Base-by-base conservation (phyloP, 176 grass and related monocot species). In the Bolboschoenus planiculmis region DNA sequence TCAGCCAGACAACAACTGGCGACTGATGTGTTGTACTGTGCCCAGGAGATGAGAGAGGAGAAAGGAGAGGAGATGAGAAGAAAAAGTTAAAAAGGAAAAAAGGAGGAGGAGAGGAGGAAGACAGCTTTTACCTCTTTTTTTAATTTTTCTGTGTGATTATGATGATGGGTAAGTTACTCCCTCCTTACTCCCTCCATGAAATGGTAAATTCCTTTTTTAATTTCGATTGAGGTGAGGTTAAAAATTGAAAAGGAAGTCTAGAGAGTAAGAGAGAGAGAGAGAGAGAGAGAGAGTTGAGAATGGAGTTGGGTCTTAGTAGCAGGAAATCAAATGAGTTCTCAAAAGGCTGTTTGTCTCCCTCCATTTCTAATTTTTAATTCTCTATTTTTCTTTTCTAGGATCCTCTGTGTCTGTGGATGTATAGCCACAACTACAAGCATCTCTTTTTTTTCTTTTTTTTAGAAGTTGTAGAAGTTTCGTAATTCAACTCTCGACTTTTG, bases 301-400 rank as follows among this genome's bases (percentile, higher is more conserved):
- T n/a, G n/a, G n/a, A n/a, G n/a, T n/a, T n/a, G n/a, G n/a, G n/a
- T n/a, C n/a, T n/a, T 3, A 11, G 18, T 47, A 53, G 73, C 23
- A 37, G 24, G 30, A 79, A 58, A 81, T 56, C 79, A 37, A 56
- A 60, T 56, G 53, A 14, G 4, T 81, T 43, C 39, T 57, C 55
- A 27, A 63, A 81, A 63, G 56, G 8, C 56, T 63, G 21, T 81
- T 81, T 81, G 79, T 81, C 79, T 81, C 55, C 79, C 79, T 81
- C 54, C 5, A 24, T 44, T 20, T 47, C 21, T 47, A 27, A 24
- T 58, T 44, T 8, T 44, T 44, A 5, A 1, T 16, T 34, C n/a
- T 26, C 21, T 47, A 2, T 27, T 10, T 42, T 11, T n/a, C 21
- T 24, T 11, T 24, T 24, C 58, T 26, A 11, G 9, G 10, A 62